Evolutionary conservation across 2,329 filamentous ascomycete species (phyloP).

Genomic region (Mycosphaerella arachidis): DNA sequence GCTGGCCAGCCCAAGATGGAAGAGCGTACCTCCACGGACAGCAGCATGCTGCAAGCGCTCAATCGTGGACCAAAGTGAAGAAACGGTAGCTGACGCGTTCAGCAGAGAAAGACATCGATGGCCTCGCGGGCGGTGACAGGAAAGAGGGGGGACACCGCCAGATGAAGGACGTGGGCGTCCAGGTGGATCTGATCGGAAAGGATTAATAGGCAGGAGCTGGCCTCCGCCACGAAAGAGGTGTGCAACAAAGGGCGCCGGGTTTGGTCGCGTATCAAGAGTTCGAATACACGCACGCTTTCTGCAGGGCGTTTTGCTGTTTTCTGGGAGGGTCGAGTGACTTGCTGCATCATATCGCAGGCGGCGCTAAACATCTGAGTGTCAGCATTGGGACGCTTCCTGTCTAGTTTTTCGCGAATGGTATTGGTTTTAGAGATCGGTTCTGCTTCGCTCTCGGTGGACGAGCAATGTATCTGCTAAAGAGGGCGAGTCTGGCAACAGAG

Average conservation of each 20-base stretch:
- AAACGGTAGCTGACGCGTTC: slow-evolving; percentile 26
- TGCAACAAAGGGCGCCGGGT: not conserved
- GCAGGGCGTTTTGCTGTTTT: not conserved
- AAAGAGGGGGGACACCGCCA: slow-evolving; percentile 21
- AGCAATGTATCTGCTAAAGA: slow-evolving; percentile 1
- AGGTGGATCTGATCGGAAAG: slow-evolving; percentile 26
- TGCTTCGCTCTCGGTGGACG: not conserved
- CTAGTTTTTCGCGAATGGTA: not conserved
- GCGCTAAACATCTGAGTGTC: not conserved
- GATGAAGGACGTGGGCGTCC: slow-evolving; percentile 30
- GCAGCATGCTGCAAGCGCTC: slow-evolving; percentile 27
- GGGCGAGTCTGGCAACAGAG: slow-evolving; percentile 18
- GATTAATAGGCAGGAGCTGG: slow-evolving; percentile 22
- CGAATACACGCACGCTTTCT: slow-evolving; percentile 3
- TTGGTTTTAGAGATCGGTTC: slow-evolving; percentile 1
- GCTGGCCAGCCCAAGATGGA: slow-evolving; percentile 35
- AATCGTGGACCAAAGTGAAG: slow-evolving; percentile 23
- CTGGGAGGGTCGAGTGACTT: not conserved
- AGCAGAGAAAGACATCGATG: slow-evolving; percentile 25
- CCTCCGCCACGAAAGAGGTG: slow-evolving; percentile 9
- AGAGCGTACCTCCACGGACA: slow-evolving; percentile 31
- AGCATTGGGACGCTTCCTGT: slow-evolving; percentile 5
- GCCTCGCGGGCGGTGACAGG: slow-evolving; percentile 22
- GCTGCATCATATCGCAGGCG: not conserved
- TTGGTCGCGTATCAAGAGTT: not conserved